These are phyloP conservation scores for Penicillium sp. DNA, from an alignment of 2,329 filamentous ascomycete species.

Conservation along the genomic window DNA sequence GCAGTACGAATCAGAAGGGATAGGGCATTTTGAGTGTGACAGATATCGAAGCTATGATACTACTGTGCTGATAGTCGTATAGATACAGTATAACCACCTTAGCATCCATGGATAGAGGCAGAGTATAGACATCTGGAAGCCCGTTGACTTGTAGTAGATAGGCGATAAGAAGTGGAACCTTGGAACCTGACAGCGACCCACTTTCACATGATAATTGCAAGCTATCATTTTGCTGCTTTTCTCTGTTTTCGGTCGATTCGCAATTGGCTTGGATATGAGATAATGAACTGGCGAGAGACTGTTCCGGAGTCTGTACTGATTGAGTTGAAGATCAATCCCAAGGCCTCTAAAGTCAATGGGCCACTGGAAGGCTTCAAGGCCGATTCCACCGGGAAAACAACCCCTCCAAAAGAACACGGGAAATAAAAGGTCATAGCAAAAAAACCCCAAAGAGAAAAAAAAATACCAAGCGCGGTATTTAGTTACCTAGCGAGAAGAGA, in stretches of 20 bases:
- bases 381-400: not conserved
- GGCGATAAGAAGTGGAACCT: not conserved
- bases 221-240: not conserved
- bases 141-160: not conserved
- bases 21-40: not conserved
- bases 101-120: too few species aligned
- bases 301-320: too few species aligned
- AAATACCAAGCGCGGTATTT: not conserved
- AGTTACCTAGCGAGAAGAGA: not conserved
- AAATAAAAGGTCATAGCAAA: constrained; percentile 2
- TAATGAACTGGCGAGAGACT: not conserved
- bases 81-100: not conserved
- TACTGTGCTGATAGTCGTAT: not conserved
- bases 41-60: not conserved
- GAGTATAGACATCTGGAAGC: too few species aligned
- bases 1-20: not conserved
- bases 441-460: constrained; percentile 7
- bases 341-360: constrained; percentile 1
- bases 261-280: not conserved
- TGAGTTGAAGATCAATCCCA: not conserved
- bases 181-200: not conserved
- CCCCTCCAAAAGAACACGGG: not conserved
- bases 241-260: not conserved
- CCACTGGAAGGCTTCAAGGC: too few species aligned
- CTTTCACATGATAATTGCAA: not conserved